Base-by-base conservation (phyloP, 176 grass and related monocot species). In the Phoenix dactylifera region DNA sequence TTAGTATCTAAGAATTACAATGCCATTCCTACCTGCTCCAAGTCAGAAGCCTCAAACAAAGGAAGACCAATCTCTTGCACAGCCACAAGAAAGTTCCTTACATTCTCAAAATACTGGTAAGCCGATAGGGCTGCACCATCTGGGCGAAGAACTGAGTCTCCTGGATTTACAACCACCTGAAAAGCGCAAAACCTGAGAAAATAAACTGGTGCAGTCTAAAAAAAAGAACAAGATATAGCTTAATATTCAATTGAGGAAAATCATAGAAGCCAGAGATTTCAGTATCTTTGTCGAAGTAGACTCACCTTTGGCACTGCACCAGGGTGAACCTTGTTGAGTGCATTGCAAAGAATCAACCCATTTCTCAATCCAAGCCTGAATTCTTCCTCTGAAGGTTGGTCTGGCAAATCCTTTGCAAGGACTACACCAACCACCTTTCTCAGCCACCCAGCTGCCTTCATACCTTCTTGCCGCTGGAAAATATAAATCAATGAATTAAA, bases 21-120 rank as follows among this genome's bases (percentile, higher is more conserved):
- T 44, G 10, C 35, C 7, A 44, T 51, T 74, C 74, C 66, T 58
- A 98, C 93, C 87, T 98, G 88, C 72, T 89, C 88, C 68, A 98
- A 82, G 80, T 98, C 93, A 61, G 93, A 98, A 35, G 93, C 84
- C 60, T 98, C 88, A 67, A 98, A 98, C 22, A 82, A 83, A 17
- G 93, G 93, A 50, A 98, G 60, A 26, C 82, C 88, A 63, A 98
- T 80, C 44, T 92, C 87, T 81, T 89, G 88, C 70, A 81, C 81
- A 54, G 88, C 79, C 32, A 85, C 84, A 50, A 98, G 93, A 73
- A 98, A 98, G 65, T 98, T 98, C 67, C 93, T 89, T 63, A 98
- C 88, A 67, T 98, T 98, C 85, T 98, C 93, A 76, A 98, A 98
- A 77, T 98, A 98, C 71, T 98, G 93, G 82, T 80, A 92, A 32